Evolutionary conservation across 2,329 filamentous ascomycete genomes (phyloP).

Genomic region (Metarhizium anisopliae): DNA sequence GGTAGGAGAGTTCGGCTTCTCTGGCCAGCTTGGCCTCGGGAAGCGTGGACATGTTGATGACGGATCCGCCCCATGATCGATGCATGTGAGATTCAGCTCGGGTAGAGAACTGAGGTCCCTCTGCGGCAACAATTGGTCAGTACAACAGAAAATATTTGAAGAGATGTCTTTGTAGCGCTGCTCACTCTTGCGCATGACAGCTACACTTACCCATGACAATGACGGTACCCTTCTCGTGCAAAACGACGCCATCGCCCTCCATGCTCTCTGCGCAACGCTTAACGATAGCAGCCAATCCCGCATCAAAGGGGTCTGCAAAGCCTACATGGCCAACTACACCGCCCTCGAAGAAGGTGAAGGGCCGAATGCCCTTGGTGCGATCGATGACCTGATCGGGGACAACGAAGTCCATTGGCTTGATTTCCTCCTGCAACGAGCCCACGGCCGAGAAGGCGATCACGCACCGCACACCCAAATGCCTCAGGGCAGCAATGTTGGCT

Average conservation of each 20-base stretch:
- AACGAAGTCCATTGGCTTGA: slow-evolving; percentile 94
- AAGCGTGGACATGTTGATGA: slow-evolving; percentile 97
- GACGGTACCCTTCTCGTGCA: slow-evolving; percentile 78
- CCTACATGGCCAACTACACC: slow-evolving; percentile 91
- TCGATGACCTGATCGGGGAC: slow-evolving; percentile 96
- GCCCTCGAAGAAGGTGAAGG: slow-evolving; percentile 91
- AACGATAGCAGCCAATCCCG: slow-evolving; percentile 65
- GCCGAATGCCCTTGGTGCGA: slow-evolving; percentile 87
- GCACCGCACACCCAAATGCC: slow-evolving; percentile 78
- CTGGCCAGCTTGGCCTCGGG: slow-evolving; percentile 94
- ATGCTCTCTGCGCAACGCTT: slow-evolving; percentile 65
- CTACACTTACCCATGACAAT: slow-evolving; percentile 74
- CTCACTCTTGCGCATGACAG: not conserved
- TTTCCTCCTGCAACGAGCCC: slow-evolving; percentile 82
- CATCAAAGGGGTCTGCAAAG: slow-evolving; percentile 93
- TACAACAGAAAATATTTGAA: not conserved
- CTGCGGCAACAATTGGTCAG: slow-evolving; percentile 31
- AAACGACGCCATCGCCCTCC: slow-evolving; percentile 71
- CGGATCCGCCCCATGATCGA: slow-evolving; percentile 82
- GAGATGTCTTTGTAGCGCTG: not conserved
- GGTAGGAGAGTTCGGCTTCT: slow-evolving; percentile 93
- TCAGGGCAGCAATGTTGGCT: slow-evolving; percentile 96
- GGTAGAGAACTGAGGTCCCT: slow-evolving; percentile 97
- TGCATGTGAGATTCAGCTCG: slow-evolving; percentile 95
- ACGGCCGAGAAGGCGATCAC: slow-evolving; percentile 95